A percentile compares a stretch with the other conserved stretches of the same genome.
phyloP scores from a whole-genome alignment of 2,329 filamentous ascomycete species.

The Phialophora macrospora region DNA sequence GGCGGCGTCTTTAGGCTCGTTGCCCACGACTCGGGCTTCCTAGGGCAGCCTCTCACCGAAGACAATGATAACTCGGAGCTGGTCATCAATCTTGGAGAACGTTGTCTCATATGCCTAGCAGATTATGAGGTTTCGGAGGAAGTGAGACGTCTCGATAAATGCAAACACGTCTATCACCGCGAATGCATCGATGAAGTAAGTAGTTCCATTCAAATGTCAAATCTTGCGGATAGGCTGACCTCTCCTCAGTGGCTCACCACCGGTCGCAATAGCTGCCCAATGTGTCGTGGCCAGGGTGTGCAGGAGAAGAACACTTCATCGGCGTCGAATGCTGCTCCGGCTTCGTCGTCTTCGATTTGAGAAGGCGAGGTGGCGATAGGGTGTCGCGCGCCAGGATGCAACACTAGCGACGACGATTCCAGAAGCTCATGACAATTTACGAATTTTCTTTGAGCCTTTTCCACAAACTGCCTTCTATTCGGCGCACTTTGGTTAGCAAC shows the following conservation, averaged over 20 bases:
- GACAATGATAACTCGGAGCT: conserved; percentile 45
- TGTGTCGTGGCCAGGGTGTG: conserved; percentile 65
- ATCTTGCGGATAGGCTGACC: conserved; percentile 42
- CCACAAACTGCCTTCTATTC: conserved; percentile 15
- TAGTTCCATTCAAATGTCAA: conserved; percentile 16
- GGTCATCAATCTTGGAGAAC: conserved; percentile 52
- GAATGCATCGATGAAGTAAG: conserved; percentile 72
- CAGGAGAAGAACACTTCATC: conserved; percentile 47
- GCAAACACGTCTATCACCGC: conserved; percentile 69
- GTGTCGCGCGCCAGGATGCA: not conserved
- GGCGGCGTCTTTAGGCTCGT: conserved; percentile 64
- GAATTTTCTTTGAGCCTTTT: conserved; percentile 28
- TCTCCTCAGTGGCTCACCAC: conserved; percentile 67
- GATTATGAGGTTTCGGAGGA: conserved; percentile 68
- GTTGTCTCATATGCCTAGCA: conserved; percentile 69
- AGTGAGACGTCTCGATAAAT: conserved; percentile 65
- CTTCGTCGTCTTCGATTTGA: conserved; percentile 19
- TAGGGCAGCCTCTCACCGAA: conserved; percentile 54
- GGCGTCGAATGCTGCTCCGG: conserved; percentile 5
- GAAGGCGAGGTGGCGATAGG: not conserved
- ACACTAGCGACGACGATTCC: not conserved
- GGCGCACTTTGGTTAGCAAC: conserved; percentile 26
- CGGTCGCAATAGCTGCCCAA: conserved; percentile 66
- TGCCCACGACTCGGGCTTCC: conserved; percentile 48
- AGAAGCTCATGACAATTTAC: conserved; percentile 24